Base-by-base conservation (phyloP, 768 basidiomycete species). In the Leccinum boreale region DNA sequence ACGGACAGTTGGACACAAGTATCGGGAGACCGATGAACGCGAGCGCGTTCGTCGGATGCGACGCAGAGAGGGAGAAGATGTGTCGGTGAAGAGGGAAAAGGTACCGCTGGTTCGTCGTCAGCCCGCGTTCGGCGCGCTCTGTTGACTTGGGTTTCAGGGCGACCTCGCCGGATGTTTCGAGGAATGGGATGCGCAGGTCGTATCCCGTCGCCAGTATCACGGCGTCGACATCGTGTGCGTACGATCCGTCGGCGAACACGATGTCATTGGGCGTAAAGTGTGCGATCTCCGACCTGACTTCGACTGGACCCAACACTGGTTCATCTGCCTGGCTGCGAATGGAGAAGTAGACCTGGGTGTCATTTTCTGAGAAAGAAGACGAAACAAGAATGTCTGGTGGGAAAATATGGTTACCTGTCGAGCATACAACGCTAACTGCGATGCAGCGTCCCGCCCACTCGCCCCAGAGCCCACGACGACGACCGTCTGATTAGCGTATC, bases 151-250 rank as follows among this genome's bases (percentile, higher is more conserved):
- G 64, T 52, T 29, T 68, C 57, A 62, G 66, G 47, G 33, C 52
- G 53, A 55, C 52, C 49, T 62, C 58, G 1, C 64, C 64, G 60
- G 70, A 56, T 70, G 65, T 6, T 67, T 71, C 55, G 28, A 79
- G 68, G 76, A 85, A 85, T 0, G 83, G 84, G 7, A 83, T 71
- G 21, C 73, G 74, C 50, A 79, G 58, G 56, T 83, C 74, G 64
- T 86, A 86, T 8, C 85, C 85, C 0, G 83, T 85, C 0, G 70
- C 82, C 14, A 85, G 76, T 26, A 85, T 62, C 35, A 86, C 70
- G 6, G 74, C 62, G 57, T 85, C 80, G 28, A 81, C 75, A 42
- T 76, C 71, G 17, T 57, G 36, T 3, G 75, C 56, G 1, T 65
- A 57, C 1, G 79, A 76, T 14, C 78, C 80, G 62, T 85, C 83